Base-by-base conservation (phyloP, 805 yeast species). In the Candida dajiaensis region DNA sequence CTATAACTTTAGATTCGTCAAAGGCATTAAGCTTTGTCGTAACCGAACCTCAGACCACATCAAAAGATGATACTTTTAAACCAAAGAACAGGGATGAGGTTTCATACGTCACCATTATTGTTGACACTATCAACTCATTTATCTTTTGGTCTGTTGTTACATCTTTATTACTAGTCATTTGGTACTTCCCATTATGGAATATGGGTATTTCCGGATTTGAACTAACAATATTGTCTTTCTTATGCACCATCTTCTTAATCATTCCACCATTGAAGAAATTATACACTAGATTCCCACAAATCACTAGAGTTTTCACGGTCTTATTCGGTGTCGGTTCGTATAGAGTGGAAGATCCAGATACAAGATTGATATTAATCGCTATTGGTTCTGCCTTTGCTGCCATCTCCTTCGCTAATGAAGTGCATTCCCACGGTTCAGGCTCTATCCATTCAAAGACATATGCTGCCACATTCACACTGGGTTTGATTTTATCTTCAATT, bases 131-230 rank as follows among this genome's bases (percentile, higher is more conserved):
- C 58, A 89, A 90, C 61, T 74, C 92, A 4, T 83, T 80, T 61
- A 72, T 88, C 46, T 88, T 87, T 63, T 94, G 97, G 97, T 74
- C 97, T 0, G 81, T 82, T 20, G 52, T 80, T 38, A 85, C 98
- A 3, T 79, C 96, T 0, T 70, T 94, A 49, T 84, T 89, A 39
- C 76, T 94, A 47, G 81, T 94, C 59, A 81, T 94, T 43, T 94
- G 99, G 99, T 88, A 87, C 69, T 94, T 94, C 74, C 99, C 99
- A 11, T 72, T 94, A 51, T 94, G 99, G 99, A 78, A 85, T 62
- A 89, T 94, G 97, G 98, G 97, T 7, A 84, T 94, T 40, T 85
- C 96, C 2, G 99, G 99, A 4, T 90, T 86, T 63, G 99, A 94
- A 67, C 85, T 85, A 0, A 75, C 81, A 3, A 71, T 88, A 41